These are phyloP conservation scores for Haberlea rhodopensis DNA, from an alignment of 257 asterid genomes.

Conservation along the genomic window DNA sequence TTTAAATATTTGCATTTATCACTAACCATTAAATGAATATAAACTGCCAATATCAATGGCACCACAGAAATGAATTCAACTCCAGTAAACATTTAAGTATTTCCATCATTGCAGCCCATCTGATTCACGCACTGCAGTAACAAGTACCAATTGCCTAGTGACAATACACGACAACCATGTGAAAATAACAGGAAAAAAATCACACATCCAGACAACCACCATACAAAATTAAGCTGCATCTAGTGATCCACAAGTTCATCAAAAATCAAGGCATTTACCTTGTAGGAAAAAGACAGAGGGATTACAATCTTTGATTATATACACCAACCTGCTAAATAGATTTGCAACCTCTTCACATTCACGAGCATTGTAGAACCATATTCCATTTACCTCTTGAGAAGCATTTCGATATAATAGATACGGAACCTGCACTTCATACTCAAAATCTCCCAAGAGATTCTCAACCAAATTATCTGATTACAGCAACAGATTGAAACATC, in stretches of 20 bases:
- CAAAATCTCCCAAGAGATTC: constrained; percentile 85
- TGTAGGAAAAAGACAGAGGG: neutral
- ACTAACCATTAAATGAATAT: neutral
- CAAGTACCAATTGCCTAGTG: neutral
- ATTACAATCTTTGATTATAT: constrained; percentile 16
- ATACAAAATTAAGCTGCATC: neutral
- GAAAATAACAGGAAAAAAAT: neutral
- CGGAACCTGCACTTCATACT: constrained; percentile 80
- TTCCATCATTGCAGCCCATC: neutral
- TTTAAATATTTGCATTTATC: neutral
- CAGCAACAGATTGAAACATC: constrained; percentile 27
- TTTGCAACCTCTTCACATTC: constrained; percentile 83
- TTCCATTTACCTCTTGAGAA: constrained; percentile 83
- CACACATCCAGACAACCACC: neutral
- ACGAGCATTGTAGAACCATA: constrained; percentile 84
- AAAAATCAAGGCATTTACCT: neutral
- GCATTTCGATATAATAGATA: constrained; percentile 79
- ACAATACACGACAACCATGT: neutral
- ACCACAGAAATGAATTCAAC: neutral
- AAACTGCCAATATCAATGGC: neutral
- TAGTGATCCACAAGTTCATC: neutral
- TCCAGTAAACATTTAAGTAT: neutral
- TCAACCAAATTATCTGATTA: constrained; percentile 83
- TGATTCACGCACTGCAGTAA: constrained; percentile 3
- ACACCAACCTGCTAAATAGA: constrained; percentile 69